phyloP scores from a whole-genome alignment of 768 basidiomycete species.

The Melanogaster broomeanus region DNA sequence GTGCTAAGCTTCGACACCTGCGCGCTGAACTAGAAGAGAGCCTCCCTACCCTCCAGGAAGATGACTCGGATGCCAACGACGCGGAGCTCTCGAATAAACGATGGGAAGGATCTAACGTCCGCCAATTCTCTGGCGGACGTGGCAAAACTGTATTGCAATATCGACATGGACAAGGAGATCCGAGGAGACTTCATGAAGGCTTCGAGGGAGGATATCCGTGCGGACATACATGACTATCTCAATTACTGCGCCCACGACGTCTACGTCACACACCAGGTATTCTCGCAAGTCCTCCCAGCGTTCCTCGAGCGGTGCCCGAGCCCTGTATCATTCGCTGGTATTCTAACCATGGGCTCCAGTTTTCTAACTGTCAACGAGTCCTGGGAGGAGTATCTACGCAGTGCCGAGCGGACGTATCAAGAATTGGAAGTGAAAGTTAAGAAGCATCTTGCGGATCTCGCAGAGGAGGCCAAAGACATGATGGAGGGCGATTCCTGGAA shows the following conservation, averaged over 20 bases:
- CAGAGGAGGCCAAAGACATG: constrained; percentile 54
- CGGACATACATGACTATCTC: constrained; percentile 71
- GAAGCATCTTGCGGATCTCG: constrained; percentile 63
- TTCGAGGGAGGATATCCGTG: constrained; percentile 62
- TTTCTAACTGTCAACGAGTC: constrained; percentile 88
- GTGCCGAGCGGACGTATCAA: constrained; percentile 75
- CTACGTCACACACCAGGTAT: constrained; percentile 80
- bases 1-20: constrained; percentile 41
- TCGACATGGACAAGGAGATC: constrained; percentile 73
- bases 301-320: constrained; percentile 86
- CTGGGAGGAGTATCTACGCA: constrained; percentile 83
- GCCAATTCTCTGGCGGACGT: constrained; percentile 92
- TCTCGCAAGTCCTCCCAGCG: constrained; percentile 69
- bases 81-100: constrained; percentile 51
- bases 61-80: constrained; percentile 41
- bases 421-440: constrained; percentile 68
- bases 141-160: constrained; percentile 84
- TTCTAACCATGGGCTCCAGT: constrained; percentile 88
- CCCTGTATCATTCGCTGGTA: constrained; percentile 90
- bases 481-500: constrained; percentile 58
- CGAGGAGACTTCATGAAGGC: constrained; percentile 76
- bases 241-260: constrained; percentile 89
- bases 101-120: constrained; percentile 94
- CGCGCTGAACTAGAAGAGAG: constrained; percentile 42
- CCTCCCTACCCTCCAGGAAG: constrained; percentile 37